A percentile compares a stretch with the other conserved stretches of the same genome.
Conservation (phyloP, 2,329 filamentous ascomycete genomes). For the Penicillium sp. region DNA sequence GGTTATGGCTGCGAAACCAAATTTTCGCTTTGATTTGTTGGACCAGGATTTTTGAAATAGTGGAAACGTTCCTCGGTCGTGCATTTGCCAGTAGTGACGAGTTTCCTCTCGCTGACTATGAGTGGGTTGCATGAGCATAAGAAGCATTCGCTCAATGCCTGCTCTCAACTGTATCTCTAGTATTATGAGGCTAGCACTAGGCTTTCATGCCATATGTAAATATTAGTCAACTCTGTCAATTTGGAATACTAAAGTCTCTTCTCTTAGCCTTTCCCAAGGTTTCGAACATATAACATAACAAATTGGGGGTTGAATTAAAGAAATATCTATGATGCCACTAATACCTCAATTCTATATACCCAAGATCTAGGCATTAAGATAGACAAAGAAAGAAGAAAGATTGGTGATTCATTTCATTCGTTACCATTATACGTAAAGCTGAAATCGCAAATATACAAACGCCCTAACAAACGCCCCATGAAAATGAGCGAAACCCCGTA, state of each 20-base stretch:
- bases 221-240: neutral
- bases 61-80: constrained; percentile 30
- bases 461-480: neutral
- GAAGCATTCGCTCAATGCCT: neutral
- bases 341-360: too few relatives aligned
- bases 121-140: constrained; percentile 22
- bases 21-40: constrained; percentile 44
- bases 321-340: too few relatives aligned
- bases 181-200: neutral
- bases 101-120: constrained; percentile 42
- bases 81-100: constrained; percentile 33
- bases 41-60: constrained; percentile 34
- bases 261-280: too few relatives aligned
- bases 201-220: neutral
- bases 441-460: neutral
- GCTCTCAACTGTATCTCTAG: neutral
- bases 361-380: too few relatives aligned
- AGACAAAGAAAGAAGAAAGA: neutral
- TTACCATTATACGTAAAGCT: neutral
- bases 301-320: too few relatives aligned
- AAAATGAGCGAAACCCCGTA: neutral
- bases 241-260: too few relatives aligned
- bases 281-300: too few relatives aligned
- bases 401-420: neutral
- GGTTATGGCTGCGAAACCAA: constrained; percentile 47